Percentiles rank a stretch among this genome's conserved stretches.
phyloP scores from a whole-genome alignment of 1,139 yeast genomes.

The Lodderomyces beijingensis region DNA sequence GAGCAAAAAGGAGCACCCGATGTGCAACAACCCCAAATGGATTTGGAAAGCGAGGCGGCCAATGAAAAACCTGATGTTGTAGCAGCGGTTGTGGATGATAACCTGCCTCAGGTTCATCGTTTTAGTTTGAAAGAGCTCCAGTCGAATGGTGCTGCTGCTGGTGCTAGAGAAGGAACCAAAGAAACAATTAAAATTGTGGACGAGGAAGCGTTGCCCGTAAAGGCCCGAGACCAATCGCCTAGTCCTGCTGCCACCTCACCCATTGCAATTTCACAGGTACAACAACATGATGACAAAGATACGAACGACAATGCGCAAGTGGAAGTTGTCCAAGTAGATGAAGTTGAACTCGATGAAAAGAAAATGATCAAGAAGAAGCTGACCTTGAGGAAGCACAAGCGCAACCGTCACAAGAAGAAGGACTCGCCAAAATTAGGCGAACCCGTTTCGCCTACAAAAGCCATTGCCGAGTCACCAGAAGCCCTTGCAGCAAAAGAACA shows the following conservation, averaged over 20 bases:
- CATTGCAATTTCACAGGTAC: too few species aligned
- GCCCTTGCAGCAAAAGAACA: constrained; percentile 3
- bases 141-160: not conserved
- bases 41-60: not conserved
- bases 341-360: too few species aligned
- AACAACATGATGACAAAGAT: not conserved
- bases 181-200: not conserved
- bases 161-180: not conserved
- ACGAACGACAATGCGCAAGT: not conserved
- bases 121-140: not conserved
- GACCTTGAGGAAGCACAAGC: not conserved
- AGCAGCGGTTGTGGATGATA: not conserved
- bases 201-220: not conserved
- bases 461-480: constrained; percentile 26
- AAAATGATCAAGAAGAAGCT: constrained; percentile 9
- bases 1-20: not conserved
- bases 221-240: too few species aligned
- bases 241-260: too few species aligned
- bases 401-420: not conserved
- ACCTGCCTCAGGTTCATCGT: too few species aligned
- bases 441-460: constrained; percentile 10
- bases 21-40: not conserved
- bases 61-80: not conserved
- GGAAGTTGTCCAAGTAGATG: too few species aligned
- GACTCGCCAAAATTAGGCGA: not conserved